Base-by-base conservation (phyloP, 768 basidiomycete species). In the Suillus luteus region DNA sequence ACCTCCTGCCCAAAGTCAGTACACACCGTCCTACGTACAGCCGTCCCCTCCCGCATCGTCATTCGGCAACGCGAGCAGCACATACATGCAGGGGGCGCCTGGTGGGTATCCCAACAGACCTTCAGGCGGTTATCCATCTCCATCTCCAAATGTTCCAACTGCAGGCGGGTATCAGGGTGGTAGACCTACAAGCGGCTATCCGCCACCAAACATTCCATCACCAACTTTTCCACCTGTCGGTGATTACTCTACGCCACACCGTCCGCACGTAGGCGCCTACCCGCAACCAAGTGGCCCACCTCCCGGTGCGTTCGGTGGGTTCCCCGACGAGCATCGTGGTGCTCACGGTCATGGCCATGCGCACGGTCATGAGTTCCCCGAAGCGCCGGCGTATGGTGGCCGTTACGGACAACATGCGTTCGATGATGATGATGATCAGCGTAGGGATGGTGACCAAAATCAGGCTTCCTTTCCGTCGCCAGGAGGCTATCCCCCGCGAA, bases 361-460 rank as follows among this genome's bases (percentile, higher is more conserved):
- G 0, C 78, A 75, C 54, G 69, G 68, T 12, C 78, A 75, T 48
- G 69, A 67, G 17, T 83, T 82, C 71, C 82, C 82, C 35, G 76
- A 73, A 48, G 73, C 74, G 6, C 73, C 73, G 48, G 69, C 69
- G 19, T 77, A 75, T 64, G 73, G 73, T 46, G 71, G 65, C n/a
- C 63, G 62, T 43, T 43, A 55, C 11, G 41, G 22, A 22, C 59
- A 59, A n/a, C 40, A 27, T 48, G 60, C 37, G 19, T 68, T 61
- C 55, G 55, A 31, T 31, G 31, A 63, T 11, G 46, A 41, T 17
- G 57, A 41, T 40, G 9, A 58, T 41, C 57, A 7, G 19, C 33
- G 17, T 12, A 11, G 27, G 24, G 7, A n/a, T 35, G 17, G 46
- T 9, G 33, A 58, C 24, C 40, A 41, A 24, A 24, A 35, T 19